Conservation (phyloP, 257 asterid genomes). For the Mitragyna speciosa region DNA sequence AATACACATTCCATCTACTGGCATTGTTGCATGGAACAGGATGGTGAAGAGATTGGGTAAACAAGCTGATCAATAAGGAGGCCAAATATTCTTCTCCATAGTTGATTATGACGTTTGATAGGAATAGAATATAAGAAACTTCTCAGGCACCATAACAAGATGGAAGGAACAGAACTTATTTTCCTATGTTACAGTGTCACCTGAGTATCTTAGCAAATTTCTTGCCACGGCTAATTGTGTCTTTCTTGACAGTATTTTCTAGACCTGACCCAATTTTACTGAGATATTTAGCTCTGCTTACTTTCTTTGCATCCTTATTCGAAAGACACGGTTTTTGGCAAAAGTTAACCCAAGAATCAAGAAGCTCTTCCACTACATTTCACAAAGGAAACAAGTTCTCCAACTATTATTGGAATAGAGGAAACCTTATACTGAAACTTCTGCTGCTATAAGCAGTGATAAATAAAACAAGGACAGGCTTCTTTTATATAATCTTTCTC, state of each 20-base stretch:
- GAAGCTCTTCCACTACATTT: not conserved
- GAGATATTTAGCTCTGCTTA: not conserved
- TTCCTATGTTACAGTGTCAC: not conserved
- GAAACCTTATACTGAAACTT: too few species aligned
- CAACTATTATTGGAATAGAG: not conserved
- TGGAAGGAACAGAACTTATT: not conserved
- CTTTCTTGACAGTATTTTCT: not conserved
- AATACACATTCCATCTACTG: not conserved
- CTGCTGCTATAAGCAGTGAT: not conserved
- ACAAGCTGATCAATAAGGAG: not conserved
- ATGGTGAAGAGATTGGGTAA: not conserved
- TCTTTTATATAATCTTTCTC: not conserved
- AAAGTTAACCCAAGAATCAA: not conserved
- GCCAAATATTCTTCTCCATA: not conserved
- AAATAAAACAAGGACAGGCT: not conserved
- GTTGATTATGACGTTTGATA: not conserved
- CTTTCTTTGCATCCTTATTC: not conserved
- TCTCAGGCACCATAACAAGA: not conserved
- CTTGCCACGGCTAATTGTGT: not conserved
- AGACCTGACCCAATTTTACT: not conserved
- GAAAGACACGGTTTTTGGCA: not conserved
- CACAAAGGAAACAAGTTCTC: not conserved
- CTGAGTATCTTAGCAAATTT: not conserved
- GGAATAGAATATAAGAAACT: too few species aligned
- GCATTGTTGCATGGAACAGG: not conserved